Conservation (phyloP, 352 stramenopile genomes). For the Pythium rishiriense region DNA sequence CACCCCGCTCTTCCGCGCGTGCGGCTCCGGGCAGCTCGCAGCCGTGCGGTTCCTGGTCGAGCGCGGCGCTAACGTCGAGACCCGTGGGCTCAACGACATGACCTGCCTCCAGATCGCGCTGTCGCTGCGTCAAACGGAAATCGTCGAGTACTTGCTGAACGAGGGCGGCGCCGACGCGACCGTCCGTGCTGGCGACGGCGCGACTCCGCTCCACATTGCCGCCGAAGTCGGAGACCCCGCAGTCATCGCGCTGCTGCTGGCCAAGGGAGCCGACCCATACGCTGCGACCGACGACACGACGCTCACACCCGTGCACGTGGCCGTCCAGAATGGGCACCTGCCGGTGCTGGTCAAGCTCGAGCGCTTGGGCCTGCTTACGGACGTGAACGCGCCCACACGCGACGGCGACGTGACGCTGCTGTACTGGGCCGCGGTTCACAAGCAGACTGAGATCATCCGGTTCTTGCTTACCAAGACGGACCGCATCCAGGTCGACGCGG, state of each 20-base stretch:
- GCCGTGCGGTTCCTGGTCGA: conserved; percentile 62
- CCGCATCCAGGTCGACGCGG: conserved; percentile 17
- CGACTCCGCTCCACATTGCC: conserved; percentile 65
- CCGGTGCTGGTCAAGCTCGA: conserved; percentile 30
- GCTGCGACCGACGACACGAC: conserved; percentile 26
- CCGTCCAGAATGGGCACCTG: conserved; percentile 29
- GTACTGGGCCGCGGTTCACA: conserved; percentile 32
- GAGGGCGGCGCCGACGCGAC: conserved; percentile 49
- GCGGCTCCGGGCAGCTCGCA: conserved; percentile 48
- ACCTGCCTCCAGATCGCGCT: conserved; percentile 75
- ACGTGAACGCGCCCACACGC: conserved; percentile 24
- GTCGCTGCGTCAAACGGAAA: conserved; percentile 52
- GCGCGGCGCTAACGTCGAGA: conserved; percentile 33
- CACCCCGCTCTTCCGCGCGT: conserved; percentile 32
- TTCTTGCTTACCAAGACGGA: conserved; percentile 26
- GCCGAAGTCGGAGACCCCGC: conserved; percentile 53
- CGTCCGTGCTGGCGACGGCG: conserved; percentile 63
- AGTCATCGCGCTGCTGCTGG: conserved; percentile 51
- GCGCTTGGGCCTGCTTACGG: conserved; percentile 22
- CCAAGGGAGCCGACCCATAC: conserved; percentile 47
- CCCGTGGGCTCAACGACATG: conserved; percentile 56
- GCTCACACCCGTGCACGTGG: conserved; percentile 31
- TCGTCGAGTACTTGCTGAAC: conserved; percentile 55
- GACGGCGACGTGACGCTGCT: conserved; percentile 29
- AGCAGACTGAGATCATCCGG: conserved; percentile 29